phyloP scores from a whole-genome alignment of 768 basidiomycete species.

The Tylopilus rubrobrunneus region DNA sequence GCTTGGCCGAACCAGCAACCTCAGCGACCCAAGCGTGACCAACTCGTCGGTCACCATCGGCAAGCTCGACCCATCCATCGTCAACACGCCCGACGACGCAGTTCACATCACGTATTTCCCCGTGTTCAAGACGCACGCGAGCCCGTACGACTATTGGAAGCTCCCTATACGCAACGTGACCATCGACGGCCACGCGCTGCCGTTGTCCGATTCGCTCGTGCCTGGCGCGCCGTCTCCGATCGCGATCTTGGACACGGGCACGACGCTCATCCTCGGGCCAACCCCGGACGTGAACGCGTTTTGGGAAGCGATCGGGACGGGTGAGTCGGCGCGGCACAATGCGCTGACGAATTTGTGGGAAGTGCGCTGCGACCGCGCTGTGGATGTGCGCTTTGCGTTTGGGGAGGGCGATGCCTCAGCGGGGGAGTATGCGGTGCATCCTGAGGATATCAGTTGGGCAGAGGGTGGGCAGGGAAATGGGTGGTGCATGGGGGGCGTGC shows the following conservation, averaged over 20 bases:
- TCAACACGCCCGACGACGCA: constrained; percentile 25
- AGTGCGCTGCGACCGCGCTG: constrained; percentile 46
- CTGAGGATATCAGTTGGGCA: constrained; percentile 50
- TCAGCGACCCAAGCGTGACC: constrained; percentile 12
- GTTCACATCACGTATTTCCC: constrained; percentile 34
- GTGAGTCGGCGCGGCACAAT: constrained; percentile 37
- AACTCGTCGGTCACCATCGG: constrained; percentile 52
- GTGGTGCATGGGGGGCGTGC: constrained; percentile 58
- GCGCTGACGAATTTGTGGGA: constrained; percentile 40
- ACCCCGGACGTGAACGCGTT: constrained; percentile 49
- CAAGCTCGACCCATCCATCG: constrained; percentile 36
- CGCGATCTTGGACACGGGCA: constrained; percentile 62
- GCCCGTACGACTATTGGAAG: constrained; percentile 56
- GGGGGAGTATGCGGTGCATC: constrained; percentile 44
- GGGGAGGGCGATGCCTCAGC: constrained; percentile 31
- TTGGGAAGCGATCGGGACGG: constrained; percentile 44
- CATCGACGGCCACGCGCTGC: constrained; percentile 39
- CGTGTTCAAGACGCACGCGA: constrained; percentile 35
- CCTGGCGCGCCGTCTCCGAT: constrained; percentile 39
- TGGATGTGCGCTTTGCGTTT: constrained; percentile 43
- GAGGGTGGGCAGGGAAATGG: constrained; percentile 36
- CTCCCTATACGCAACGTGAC: constrained; percentile 44
- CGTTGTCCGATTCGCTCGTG: constrained; percentile 44
- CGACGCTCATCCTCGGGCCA: constrained; percentile 54
- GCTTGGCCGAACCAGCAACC: constrained; percentile 36